Conservation (phyloP, 139 green algal species). For the Coelastrella sp. region DNA sequence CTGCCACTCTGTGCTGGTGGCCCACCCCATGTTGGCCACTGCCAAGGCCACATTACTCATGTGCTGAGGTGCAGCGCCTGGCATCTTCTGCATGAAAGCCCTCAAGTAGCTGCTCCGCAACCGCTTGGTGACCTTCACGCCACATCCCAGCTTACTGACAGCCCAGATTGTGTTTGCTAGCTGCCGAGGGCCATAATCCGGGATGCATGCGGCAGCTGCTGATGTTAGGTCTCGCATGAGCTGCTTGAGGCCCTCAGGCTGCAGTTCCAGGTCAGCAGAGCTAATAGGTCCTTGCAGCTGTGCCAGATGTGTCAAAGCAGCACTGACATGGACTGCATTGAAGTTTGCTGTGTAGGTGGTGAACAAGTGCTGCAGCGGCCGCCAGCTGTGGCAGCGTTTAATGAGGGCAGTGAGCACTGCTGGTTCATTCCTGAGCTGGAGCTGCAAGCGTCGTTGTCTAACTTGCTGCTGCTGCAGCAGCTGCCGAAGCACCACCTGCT, state of each 20-base stretch:
- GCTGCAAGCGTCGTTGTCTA: constrained; percentile 28
- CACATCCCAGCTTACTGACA: constrained; percentile 13
- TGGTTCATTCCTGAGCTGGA: constrained; percentile 32
- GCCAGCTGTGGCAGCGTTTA: constrained; percentile 43
- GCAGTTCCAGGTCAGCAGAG: not conserved
- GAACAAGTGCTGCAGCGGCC: constrained; percentile 49
- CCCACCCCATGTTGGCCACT: constrained; percentile 31
- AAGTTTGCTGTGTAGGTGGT: not conserved
- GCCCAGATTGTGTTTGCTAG: constrained; percentile 64
- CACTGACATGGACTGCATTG: constrained; percentile 55
- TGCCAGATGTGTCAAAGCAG: constrained; percentile 52
- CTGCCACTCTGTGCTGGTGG: not conserved
- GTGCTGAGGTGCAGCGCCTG: constrained; percentile 33
- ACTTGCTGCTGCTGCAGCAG: constrained; percentile 14
- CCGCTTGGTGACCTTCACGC: not conserved
- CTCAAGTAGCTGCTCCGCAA: not conserved
- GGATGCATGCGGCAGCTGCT: not conserved
- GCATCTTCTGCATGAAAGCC: not conserved
- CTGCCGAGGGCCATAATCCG: constrained; percentile 44
- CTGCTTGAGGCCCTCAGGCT: not conserved
- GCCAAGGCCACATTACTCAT: constrained; percentile 7
- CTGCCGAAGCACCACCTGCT: constrained; percentile 12
- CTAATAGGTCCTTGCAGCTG: constrained; percentile 38
- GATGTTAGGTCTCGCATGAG: constrained; percentile 18
- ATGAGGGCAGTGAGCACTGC: constrained; percentile 44